These are phyloP conservation scores for Angomonas deanei DNA, from an alignment of 208 protist species.

Conservation along the genomic window DNA sequence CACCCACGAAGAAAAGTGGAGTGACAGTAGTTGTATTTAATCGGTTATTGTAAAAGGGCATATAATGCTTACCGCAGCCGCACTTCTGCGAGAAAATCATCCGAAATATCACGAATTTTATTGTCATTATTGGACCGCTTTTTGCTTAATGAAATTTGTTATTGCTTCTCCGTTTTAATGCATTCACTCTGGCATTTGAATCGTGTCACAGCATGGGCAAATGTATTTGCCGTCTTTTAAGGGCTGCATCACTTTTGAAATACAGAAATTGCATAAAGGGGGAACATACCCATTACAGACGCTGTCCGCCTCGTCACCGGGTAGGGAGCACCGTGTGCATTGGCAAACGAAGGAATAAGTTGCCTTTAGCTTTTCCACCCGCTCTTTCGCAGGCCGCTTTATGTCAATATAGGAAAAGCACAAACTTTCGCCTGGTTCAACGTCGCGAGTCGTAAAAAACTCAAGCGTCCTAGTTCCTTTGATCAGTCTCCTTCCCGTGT, in stretches of 20 bases:
- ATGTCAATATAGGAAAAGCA: constrained; percentile 42
- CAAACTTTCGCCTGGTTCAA: constrained; percentile 19
- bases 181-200: constrained; percentile 10
- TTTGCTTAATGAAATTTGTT: too few relatives aligned
- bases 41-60: too few relatives aligned
- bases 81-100: too few relatives aligned
- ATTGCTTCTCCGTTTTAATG: background rate
- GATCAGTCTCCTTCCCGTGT: constrained; percentile 22
- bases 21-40: too few relatives aligned
- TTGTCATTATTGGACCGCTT: too few relatives aligned
- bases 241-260: constrained; percentile 26
- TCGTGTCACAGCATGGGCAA: constrained; percentile 19
- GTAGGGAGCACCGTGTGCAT: constrained; percentile 15
- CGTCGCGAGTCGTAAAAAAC: constrained; percentile 22
- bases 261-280: constrained; percentile 16
- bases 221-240: constrained; percentile 10
- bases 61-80: too few relatives aligned
- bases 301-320: constrained; percentile 12
- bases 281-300: constrained; percentile 11
- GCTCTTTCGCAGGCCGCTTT: constrained; percentile 12
- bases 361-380: constrained; percentile 17
- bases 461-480: constrained; percentile 9
- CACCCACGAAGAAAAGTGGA: too few relatives aligned
- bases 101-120: too few relatives aligned
- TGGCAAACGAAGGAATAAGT: constrained; percentile 31